phyloP scores from a whole-genome alignment of 129 eudicot species.

The Sambucus nigra region DNA sequence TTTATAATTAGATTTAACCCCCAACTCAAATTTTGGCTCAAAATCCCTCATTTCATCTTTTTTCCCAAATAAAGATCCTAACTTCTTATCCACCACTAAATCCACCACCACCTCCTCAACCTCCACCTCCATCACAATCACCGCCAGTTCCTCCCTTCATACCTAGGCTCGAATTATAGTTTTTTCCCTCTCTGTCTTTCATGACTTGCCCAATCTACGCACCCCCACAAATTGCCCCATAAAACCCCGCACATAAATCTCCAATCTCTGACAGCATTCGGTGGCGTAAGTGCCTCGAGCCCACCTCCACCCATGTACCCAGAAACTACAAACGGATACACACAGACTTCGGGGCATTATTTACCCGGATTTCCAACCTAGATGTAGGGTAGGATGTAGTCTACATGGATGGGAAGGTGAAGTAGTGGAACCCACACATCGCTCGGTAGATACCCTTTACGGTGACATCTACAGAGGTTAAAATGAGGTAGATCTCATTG shows the following conservation, averaged over 20 bases:
- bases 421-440: conserved; percentile 89
- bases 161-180: conserved; percentile 60
- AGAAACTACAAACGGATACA: conserved; percentile 85
- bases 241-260: conserved; percentile 75
- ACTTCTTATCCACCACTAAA: too few relatives aligned
- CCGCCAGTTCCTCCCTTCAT: conserved; percentile 42
- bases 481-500: conserved; percentile 50
- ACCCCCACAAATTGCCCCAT: conserved; percentile 82
- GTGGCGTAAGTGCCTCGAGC: conserved; percentile 43
- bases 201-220: conserved; percentile 67
- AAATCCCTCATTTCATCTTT: too few relatives aligned
- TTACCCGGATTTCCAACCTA: conserved; percentile 87
- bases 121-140: too few relatives aligned
- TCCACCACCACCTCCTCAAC: too few relatives aligned
- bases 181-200: conserved; percentile 54
- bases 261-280: conserved; percentile 83
- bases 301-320: conserved; percentile 57
- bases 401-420: conserved; percentile 71
- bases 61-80: too few relatives aligned
- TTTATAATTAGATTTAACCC: too few relatives aligned
- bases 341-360: conserved; percentile 84
- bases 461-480: conserved; percentile 61
- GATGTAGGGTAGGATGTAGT: conserved; percentile 83
- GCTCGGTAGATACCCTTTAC: conserved; percentile 80
- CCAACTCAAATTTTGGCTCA: too few relatives aligned